Evolutionary conservation across 331 rosid genomes (phyloP), one percentile per base, ranked within the genome.

Genomic region (Saraca asoca): DNA sequence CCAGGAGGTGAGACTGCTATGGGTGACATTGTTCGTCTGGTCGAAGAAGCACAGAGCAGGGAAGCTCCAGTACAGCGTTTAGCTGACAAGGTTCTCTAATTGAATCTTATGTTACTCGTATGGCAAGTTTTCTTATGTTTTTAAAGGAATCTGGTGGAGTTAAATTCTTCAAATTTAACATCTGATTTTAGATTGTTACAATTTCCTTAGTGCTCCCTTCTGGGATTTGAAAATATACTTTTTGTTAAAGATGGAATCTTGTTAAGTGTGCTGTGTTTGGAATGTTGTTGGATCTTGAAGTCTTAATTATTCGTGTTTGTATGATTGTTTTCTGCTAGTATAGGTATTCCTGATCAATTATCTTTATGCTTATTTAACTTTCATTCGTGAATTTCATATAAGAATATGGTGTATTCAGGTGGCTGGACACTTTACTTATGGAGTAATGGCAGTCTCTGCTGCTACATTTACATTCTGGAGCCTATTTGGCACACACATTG

Each of bases 41-140:
- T 93, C 41, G 96, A 93, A 81, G 96, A 93, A 78, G 96, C 98
- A 65, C 98, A 93, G 69, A 84, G 83, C 78, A 83, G 81, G 88
- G 96, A 90, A 78, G 95, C 98, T 82, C 98, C 98, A 45, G 88
- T 93, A 42, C 96, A 93, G 76, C 94, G 90, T 69, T 74, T 93
- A 85, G 98, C 96, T 42, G 98, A 93, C 80, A 90, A 90, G 98
- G 98, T 93, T 70, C 72, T 71, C 69, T 52, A 63, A 31, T 49
- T 56, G 46, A 58, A 57, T 75, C 64, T 55, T 43, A n/a, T 37
- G 46, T 63, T 44, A 58, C 20, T 51, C 61, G 49, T 52, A 42
- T 49, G 54, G 62, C 35, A 9, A 31, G 56, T 53, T 57, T 44
- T 66, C 29, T 71, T 51, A 14, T 64, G 38, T 69, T 67, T 49